Conservation (phyloP, 2,329 filamentous ascomycete species). For the Aspergillus tubingensis region DNA sequence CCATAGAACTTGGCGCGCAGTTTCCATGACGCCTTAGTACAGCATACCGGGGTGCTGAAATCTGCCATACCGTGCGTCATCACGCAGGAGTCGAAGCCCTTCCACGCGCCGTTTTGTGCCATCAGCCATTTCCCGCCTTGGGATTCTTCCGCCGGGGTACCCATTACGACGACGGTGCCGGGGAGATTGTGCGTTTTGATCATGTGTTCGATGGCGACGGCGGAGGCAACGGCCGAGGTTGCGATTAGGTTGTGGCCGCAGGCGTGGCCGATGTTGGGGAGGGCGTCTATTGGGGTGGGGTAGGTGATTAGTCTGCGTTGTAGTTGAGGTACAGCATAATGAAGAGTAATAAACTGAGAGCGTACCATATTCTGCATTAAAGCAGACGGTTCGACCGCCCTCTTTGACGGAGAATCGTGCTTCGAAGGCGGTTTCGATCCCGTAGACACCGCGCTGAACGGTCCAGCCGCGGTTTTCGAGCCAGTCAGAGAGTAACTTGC, state of each 20-base stretch:
- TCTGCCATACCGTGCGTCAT: slow-evolving; percentile 3
- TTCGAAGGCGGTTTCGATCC: not conserved
- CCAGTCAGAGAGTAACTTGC: not conserved
- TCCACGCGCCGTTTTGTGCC: slow-evolving; percentile 1
- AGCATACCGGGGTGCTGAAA: not conserved
- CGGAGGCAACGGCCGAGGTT: not conserved
- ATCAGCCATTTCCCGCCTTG: slow-evolving; percentile 4
- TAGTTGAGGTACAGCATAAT: not conserved
- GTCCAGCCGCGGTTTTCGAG: slow-evolving; percentile 1
- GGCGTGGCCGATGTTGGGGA: not conserved
- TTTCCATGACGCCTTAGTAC: not conserved
- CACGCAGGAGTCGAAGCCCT: not conserved
- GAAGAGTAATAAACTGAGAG: too few species aligned
- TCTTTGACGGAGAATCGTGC: not conserved
- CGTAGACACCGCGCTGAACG: not conserved
- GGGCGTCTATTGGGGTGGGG: not conserved
- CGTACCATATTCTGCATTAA: not conserved
- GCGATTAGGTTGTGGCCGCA: slow-evolving; percentile 3
- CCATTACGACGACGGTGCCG: not conserved
- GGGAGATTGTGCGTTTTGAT: not conserved
- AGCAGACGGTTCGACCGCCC: not conserved
- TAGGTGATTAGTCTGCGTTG: not conserved
- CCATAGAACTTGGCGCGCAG: slow-evolving; percentile 2
- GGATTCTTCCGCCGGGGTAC: not conserved
- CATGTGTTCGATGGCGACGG: not conserved